Percentiles rank a stretch among this genome's conserved stretches.
phyloP scores from a whole-genome alignment of 352 stramenopile species.

The Globisporangium recalcitrans region DNA sequence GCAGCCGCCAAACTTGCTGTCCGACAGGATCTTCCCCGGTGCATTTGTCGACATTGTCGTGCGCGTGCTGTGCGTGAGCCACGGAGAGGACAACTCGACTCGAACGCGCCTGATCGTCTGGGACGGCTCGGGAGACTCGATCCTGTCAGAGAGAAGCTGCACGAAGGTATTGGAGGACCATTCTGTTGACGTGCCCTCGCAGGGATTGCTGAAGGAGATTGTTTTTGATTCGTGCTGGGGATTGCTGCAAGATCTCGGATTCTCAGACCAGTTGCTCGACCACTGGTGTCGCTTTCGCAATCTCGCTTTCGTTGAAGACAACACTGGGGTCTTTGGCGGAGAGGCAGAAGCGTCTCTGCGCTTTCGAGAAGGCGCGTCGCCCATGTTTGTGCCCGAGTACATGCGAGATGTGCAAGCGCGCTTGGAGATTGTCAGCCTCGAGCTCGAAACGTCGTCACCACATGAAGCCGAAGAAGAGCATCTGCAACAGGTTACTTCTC shows the following conservation, averaged over 20 bases:
- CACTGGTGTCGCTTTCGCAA: constrained; percentile 78
- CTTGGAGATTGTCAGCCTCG: background rate
- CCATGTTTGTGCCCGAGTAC: constrained; percentile 53
- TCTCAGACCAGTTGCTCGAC: constrained; percentile 27
- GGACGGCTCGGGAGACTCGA: constrained; percentile 51
- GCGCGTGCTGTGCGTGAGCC: constrained; percentile 41
- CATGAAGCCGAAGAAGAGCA: background rate
- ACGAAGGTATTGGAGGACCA: constrained; percentile 19
- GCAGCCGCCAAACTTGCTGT: constrained; percentile 31
- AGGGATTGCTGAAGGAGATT: constrained; percentile 53
- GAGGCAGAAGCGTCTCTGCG: constrained; percentile 23
- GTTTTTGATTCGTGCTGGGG: constrained; percentile 66
- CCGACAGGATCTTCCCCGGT: constrained; percentile 37
- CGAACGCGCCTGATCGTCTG: constrained; percentile 49
- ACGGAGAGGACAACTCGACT: constrained; percentile 13
- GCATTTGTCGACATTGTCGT: constrained; percentile 61
- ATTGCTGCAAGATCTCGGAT: constrained; percentile 51
- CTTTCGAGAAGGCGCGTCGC: constrained; percentile 65
- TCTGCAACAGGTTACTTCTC: background rate
- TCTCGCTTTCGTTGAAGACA: constrained; percentile 38
- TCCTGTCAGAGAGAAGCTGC: constrained; percentile 14
- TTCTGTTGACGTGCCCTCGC: constrained; percentile 19
- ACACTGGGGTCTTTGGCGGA: constrained; percentile 5
- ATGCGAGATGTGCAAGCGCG: constrained; percentile 43
- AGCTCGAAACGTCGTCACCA: background rate